Base-by-base conservation (phyloP, 768 basidiomycete species). In the Boletus rex-veris region DNA sequence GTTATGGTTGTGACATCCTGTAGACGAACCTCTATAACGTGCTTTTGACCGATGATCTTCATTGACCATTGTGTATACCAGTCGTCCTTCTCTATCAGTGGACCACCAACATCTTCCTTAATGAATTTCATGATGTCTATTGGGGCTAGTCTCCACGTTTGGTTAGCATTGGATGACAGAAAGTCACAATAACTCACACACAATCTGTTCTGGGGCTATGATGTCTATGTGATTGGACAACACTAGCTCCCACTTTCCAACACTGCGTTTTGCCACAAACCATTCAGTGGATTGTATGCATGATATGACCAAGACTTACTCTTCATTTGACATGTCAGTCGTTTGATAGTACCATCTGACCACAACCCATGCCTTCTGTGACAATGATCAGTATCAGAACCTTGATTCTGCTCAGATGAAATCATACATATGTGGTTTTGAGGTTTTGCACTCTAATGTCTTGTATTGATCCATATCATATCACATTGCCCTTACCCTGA, bases 141-240 rank as follows among this genome's bases (percentile, higher is more conserved):
- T 5, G 35, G 50, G 2, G 50, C 50, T 51, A 24, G 24, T 24
- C 24, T 24, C 24, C 24, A 6, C 5, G 7, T 36, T 21, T 28
- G 12, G 18, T 10, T 9, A 12, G 8, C 12, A 33, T 11, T 11
- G 10, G 1, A 33, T 10, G 1, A 33, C 3, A 33, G 31, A 33
- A 33, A 3, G 31, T 33, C 8, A 33, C 2, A 10, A 33, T 12
- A 9, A 50, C 50, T 18, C 3, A 51, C 50, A 44, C 50, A 51
- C 37, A n/a, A 51, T 44, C 15, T 51, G 42, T 15, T 51, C 42
- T 0, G 50, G 42, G 4, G 50, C 3, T 3, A 51, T 37, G 7
- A 51, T 45, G 36, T 51, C 50, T 18, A 30, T 30, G 12, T 51
- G 50, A 45, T 51, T 24, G 7, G 50, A 51, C 12, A 38, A 15